Base-by-base conservation (phyloP, 2,329 filamentous ascomycete genomes). In the Talaromyces islandicus region DNA sequence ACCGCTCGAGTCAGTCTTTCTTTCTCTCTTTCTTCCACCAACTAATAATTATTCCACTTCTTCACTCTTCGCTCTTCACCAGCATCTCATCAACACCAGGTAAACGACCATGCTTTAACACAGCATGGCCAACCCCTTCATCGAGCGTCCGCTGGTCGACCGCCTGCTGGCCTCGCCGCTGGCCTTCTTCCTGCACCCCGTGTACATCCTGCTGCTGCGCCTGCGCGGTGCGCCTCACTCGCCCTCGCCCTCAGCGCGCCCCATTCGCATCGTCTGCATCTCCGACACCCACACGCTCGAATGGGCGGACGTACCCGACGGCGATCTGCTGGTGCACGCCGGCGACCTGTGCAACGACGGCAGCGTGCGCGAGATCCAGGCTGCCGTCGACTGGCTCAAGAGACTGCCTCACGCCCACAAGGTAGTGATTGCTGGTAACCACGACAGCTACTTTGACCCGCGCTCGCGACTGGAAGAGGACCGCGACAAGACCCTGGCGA, bases 281-380 rank as follows among this genome's bases (percentile, higher is more conserved):
- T 93, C 91, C 10, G 93, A 97, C 76, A 97, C 93, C 0, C 93
- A 97, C 76, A 67, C 80, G n/a, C 80, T 95, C 0, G 65, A 73
- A 65, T 73, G 71, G 64, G 48, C 62, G 12, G 67, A 73, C 35
- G 64, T 77, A 3, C 91, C 92, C 0, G 75, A 82, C 10, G 92
- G 92, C 59, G 92, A 97, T 72, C 80, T 97, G 24, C 83, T 97
- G 54, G 89, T 97, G 67, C 93, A 97, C 71, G 90, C 91, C 2
- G 93, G 93, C 41, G 93, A 97, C 75, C 80, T 96, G 68, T 88
- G 88, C 58, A 87, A 91, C 66, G 78, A 80, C 24, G 93, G 93
- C 43, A 88, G 85, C 9, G 82, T 85, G 0, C 78, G 79, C 12
- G 88, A 91, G 63, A 87, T 97, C 59, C 91, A 96, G 77, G 79